phyloP scores from a whole-genome alignment of 352 stramenopile genomes.

The Blastocystis sp. region DNA sequence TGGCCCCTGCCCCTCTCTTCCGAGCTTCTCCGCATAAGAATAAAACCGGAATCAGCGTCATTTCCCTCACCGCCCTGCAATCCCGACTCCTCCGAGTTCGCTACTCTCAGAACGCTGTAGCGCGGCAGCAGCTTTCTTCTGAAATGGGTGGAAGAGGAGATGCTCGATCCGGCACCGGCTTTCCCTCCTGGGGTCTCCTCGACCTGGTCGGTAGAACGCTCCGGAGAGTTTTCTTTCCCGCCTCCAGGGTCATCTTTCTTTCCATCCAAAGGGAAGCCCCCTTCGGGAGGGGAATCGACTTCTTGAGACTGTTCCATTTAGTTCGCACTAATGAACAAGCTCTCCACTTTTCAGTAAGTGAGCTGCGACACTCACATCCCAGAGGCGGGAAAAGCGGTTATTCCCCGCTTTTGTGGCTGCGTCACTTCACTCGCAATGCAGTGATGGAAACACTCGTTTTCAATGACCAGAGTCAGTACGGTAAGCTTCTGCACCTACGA shows the following conservation, averaged over 20 bases:
- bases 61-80: not conserved
- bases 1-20: not conserved
- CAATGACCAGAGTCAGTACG: not conserved
- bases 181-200: not conserved
- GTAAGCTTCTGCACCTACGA: not conserved
- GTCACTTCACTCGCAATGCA: not conserved
- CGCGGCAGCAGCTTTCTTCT: not conserved
- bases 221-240: not conserved
- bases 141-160: not conserved
- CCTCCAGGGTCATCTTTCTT: not conserved
- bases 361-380: not conserved
- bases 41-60: not conserved
- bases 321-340: not conserved
- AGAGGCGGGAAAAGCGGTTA: not conserved
- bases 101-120: not conserved
- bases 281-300: not conserved
- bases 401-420: not conserved
- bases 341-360: not conserved
- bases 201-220: not conserved
- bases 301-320: slow-evolving; percentile 24
- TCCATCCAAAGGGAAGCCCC: not conserved
- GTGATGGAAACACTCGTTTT: not conserved
- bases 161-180: not conserved
- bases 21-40: not conserved
- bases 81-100: not conserved